A percentile compares a stretch with the other conserved stretches of the same genome.
Conservation (phyloP, 2,329 filamentous ascomycete species). For the Calonectria multiphialidica region DNA sequence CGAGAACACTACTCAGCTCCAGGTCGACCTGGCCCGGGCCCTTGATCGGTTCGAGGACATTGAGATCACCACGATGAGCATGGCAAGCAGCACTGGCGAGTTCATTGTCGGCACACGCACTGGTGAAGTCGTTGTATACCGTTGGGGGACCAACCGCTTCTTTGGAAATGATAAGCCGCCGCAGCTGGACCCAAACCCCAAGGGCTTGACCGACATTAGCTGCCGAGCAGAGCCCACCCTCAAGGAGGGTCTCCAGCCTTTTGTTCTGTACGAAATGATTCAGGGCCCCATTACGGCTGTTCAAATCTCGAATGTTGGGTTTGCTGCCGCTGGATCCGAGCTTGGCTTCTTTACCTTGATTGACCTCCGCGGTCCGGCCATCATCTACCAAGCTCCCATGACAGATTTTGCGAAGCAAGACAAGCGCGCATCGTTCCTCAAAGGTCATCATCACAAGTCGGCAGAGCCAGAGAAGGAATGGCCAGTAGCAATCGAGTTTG, state of each 20-base stretch:
- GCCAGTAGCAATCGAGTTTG: conserved; percentile 88
- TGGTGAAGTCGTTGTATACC: conserved; percentile 89
- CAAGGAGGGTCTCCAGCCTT: conserved; percentile 84
- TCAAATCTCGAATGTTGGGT: conserved; percentile 92
- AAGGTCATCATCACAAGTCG: conserved; percentile 49
- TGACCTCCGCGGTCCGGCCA: conserved; percentile 86
- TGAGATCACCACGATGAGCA: conserved; percentile 81
- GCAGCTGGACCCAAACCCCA: conserved; percentile 70
- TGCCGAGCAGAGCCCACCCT: conserved; percentile 78
- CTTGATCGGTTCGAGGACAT: conserved; percentile 83
- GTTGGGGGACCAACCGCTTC: conserved; percentile 86
- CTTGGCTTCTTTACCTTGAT: conserved; percentile 84
- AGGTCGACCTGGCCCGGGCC: conserved; percentile 88
- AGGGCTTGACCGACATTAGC: conserved; percentile 80
- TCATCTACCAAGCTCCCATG: conserved; percentile 83
- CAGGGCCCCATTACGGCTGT: conserved; percentile 84
- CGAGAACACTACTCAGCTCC: conserved; percentile 84
- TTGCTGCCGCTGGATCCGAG: conserved; percentile 89
- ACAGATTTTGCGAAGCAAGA: conserved; percentile 81
- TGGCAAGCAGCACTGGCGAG: conserved; percentile 86
- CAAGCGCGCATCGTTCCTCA: conserved; percentile 80
- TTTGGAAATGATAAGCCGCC: conserved; percentile 71
- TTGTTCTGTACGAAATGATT: conserved; percentile 84
- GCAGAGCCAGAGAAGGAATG: conserved; percentile 72
- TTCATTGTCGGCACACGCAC: conserved; percentile 83